Evolutionary conservation across 805 yeast species (phyloP).

Genomic region (Wickerhamiella brachini): DNA sequence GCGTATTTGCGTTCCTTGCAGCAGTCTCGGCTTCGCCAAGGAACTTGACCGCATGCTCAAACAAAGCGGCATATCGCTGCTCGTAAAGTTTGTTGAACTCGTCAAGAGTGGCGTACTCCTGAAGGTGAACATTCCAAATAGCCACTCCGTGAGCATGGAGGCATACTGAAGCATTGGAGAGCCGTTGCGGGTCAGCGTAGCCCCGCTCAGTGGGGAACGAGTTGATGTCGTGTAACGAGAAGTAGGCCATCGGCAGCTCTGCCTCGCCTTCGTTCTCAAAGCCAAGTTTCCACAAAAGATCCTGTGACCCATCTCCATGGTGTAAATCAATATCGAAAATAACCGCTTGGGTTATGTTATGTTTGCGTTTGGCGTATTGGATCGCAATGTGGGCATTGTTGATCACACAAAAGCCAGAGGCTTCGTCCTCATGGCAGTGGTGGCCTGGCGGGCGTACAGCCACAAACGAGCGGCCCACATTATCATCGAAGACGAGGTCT

Average conservation of each 20-base stretch:
- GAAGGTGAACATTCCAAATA: slow-evolving; percentile 74
- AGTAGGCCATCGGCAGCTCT: slow-evolving; percentile 45
- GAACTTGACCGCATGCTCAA: slow-evolving; percentile 54
- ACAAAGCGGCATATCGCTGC: slow-evolving; percentile 43
- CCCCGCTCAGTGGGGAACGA: slow-evolving; percentile 77
- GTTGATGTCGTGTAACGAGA: slow-evolving; percentile 72
- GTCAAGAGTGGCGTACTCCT: slow-evolving; percentile 45
- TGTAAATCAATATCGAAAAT: slow-evolving; percentile 74
- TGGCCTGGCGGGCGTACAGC: slow-evolving; percentile 77
- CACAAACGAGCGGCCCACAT: slow-evolving; percentile 39
- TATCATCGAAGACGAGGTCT: slow-evolving; percentile 34
- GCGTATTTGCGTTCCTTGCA: slow-evolving; percentile 19
- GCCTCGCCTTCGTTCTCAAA: slow-evolving; percentile 27
- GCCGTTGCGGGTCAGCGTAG: slow-evolving; percentile 54
- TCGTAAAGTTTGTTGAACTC: slow-evolving; percentile 54
- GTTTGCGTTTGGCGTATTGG: slow-evolving; percentile 52
- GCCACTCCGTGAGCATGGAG: slow-evolving; percentile 61
- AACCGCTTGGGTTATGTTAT: slow-evolving; percentile 65
- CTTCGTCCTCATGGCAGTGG: slow-evolving; percentile 71
- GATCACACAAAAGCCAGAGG: slow-evolving; percentile 71
- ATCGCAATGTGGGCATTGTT: slow-evolving; percentile 73
- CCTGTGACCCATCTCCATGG: slow-evolving; percentile 85
- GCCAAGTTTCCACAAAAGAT: slow-evolving; percentile 69
- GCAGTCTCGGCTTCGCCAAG: slow-evolving; percentile 1
- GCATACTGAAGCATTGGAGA: slow-evolving; percentile 68